These are phyloP conservation scores for Gentiana straminea DNA, from an alignment of 257 asterid genomes.

Conservation along the genomic window DNA sequence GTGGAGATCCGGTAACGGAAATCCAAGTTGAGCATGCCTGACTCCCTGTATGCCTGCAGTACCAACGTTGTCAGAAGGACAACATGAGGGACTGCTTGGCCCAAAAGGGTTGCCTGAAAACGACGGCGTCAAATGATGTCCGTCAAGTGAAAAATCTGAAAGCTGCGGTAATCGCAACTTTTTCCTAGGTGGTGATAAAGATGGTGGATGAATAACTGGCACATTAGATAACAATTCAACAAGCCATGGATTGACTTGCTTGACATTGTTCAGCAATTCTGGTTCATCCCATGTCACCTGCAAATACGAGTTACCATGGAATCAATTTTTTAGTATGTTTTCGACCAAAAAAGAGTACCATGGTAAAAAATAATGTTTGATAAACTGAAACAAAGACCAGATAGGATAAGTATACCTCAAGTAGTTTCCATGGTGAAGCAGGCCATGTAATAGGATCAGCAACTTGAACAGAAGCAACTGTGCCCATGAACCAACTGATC, in stretches of 20 bases:
- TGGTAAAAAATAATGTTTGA: too few relatives aligned
- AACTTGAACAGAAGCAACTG: conserved; percentile 41
- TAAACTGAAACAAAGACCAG: too few relatives aligned
- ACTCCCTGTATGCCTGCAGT: conserved; percentile 99
- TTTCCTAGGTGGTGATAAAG: conserved; percentile 70
- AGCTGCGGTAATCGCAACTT: conserved; percentile 52
- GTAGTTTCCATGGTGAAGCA: conserved; percentile 55
- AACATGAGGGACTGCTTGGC: conserved; percentile 55
- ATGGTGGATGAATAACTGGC: conserved; percentile 60
- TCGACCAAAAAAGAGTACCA: too few relatives aligned
- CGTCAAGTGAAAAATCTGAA: conserved; percentile 49
- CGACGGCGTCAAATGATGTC: conserved; percentile 61
- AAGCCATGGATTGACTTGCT: conserved; percentile 93
- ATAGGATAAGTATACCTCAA: conserved; percentile 35
- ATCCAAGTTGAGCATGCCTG: conserved; percentile 98
- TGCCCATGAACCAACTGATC: conserved; percentile 67
- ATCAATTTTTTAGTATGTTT: too few relatives aligned
- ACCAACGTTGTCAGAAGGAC: conserved; percentile 44
- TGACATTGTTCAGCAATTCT: conserved; percentile 70
- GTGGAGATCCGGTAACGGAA: conserved; percentile 62
- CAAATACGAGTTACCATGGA: conserved; percentile 3
- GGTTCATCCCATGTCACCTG: conserved; percentile 99
- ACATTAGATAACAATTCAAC: conserved; percentile 69
- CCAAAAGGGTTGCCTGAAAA: conserved; percentile 73
- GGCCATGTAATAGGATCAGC: conserved; percentile 56